A percentile compares a stretch with the other conserved stretches of the same genome.
Conservation (phyloP, 139 green algal genomes). For the Coelastrella sp. region DNA sequence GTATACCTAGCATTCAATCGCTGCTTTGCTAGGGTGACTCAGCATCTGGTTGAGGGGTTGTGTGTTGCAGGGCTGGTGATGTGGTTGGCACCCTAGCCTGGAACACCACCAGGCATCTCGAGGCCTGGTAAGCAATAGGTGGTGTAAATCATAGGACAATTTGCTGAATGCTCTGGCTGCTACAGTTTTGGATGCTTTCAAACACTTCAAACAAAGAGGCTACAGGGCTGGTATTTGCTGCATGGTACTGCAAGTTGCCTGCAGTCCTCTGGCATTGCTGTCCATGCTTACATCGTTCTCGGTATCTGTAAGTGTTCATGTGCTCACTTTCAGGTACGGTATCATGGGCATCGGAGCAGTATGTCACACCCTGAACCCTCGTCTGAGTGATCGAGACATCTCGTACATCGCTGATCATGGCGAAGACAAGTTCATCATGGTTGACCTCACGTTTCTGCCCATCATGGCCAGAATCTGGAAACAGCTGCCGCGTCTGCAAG, state of each 20-base stretch:
- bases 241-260: background rate
- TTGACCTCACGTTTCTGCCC: constrained; percentile 61
- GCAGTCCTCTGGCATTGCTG: no score
- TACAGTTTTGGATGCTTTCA: no score
- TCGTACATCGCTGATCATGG: constrained; percentile 41
- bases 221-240: background rate
- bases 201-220: background rate
- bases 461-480: constrained; percentile 56
- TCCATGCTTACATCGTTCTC: no score
- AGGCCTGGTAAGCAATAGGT: constrained; percentile 63
- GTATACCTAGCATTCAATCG: no score
- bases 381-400: constrained; percentile 33
- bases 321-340: constrained; percentile 58
- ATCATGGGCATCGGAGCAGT: constrained; percentile 70
- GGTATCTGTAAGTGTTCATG: no score
- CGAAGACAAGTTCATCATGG: constrained; percentile 58
- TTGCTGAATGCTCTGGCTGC: no score
- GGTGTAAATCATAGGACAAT: no score
- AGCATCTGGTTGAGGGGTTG: no score
- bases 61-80: constrained; percentile 57
- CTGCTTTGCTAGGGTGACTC: no score
- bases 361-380: constrained; percentile 70
- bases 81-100: constrained; percentile 84
- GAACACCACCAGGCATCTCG: constrained; percentile 83
- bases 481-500: constrained; percentile 28